These are phyloP conservation scores for Geoglossum cookeanum DNA, from an alignment of 2,329 filamentous ascomycete species.

Conservation along the genomic window DNA sequence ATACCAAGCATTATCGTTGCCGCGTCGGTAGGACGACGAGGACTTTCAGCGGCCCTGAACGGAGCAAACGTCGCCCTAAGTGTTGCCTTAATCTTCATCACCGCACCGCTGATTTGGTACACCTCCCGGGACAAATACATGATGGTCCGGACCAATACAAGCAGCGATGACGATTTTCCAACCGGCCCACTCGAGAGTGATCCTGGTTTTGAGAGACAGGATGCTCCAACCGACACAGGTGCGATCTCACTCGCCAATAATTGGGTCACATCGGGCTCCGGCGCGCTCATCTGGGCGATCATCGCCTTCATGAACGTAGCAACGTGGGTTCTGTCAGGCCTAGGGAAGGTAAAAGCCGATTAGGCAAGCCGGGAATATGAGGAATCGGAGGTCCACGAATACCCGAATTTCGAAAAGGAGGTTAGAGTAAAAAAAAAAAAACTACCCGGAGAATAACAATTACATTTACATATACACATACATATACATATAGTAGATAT, in stretches of 20 bases:
- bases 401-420: too few species aligned
- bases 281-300: slow-evolving; percentile 47
- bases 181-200: background rate
- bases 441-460: too few species aligned
- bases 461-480: too few species aligned
- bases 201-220: slow-evolving; percentile 12
- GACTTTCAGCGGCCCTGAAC: slow-evolving; percentile 52
- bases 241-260: slow-evolving; percentile 49
- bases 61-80: slow-evolving; percentile 62
- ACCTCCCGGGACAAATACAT: slow-evolving; percentile 65
- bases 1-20: slow-evolving; percentile 69
- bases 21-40: slow-evolving; percentile 51
- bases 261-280: slow-evolving; percentile 41
- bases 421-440: too few species aligned
- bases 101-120: slow-evolving; percentile 67
- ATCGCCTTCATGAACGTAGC: slow-evolving; percentile 68
- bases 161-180: background rate
- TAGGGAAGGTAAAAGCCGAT: too few species aligned
- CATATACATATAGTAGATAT: too few species aligned
- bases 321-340: slow-evolving; percentile 43
- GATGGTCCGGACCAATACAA: slow-evolving; percentile 38
- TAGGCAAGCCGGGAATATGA: too few species aligned
- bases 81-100: slow-evolving; percentile 62
- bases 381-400: too few species aligned
- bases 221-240: background rate